Evolutionary conservation across 495 filamentous ascomycete species (phyloP), one percentile per base, ranked within the genome.

Genomic region (Talaromyces thailandensis): DNA sequence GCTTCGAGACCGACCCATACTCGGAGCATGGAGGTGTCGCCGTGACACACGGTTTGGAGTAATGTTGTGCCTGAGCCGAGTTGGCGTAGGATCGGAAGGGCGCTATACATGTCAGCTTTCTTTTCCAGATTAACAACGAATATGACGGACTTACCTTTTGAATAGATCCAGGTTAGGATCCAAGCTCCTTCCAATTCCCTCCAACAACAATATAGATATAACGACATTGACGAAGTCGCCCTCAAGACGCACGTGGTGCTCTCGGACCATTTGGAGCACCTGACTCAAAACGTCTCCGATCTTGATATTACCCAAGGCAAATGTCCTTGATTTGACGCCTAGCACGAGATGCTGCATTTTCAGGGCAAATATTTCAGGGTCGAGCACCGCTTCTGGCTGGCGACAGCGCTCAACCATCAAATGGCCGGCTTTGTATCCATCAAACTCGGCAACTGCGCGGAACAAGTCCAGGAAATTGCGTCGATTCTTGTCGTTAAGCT

Each of bases 141-240:
- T n/a, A 25, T 6, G 40, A 25, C 6, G 21, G 45, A 75, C 78
- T 69, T 69, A 88, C 87, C 86, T 89, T 69, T 88, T 87, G 68
- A 99, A 86, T 3, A 99, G 77, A 74, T 99, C 95, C 25, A 97
- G 73, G 37, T 91, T 77, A 0, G 94, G 94, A 70, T 99, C 85
- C 32, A 99, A 78, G 63, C 76, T 88, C 50, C 95, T 81, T 1
- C 95, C 95, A 64, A 99, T 98, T 0, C 95, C 95, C 69, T 99
- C 95, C 1, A 99, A 79, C 1, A 99, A 79, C 40, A 99, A 79
- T 56, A 97, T 96, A 32, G 89, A 93, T 60, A 99, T 89, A 18
- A 99, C 93, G 2, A 99, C 94, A 68, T 99, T 99, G 60, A 98
- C 93, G 72, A 97, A 99, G 70, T 99, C 95, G 2, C 95, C 95